phyloP scores from a whole-genome alignment of 1,139 yeast species.

The Scheffersomyces quercinus region DNA sequence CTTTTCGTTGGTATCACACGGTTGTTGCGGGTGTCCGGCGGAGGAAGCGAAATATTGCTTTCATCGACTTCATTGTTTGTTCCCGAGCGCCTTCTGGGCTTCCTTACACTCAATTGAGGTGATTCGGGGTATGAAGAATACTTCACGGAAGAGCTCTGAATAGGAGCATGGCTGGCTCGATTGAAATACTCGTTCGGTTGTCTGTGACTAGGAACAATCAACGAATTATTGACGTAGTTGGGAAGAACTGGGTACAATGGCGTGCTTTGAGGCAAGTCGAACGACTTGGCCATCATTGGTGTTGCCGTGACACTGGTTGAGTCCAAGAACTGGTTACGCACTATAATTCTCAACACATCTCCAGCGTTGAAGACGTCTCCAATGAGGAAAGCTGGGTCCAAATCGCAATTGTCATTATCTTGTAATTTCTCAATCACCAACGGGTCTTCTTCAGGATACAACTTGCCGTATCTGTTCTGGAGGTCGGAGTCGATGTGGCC shows the following conservation, averaged over 20 bases:
- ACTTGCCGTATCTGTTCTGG: conserved; percentile 48
- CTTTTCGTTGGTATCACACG: conserved; percentile 30
- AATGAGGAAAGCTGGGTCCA: conserved; percentile 72
- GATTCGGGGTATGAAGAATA: background rate
- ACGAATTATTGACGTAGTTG: conserved; percentile 8
- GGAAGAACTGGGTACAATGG: conserved; percentile 12
- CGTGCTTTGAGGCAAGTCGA: conserved; percentile 11
- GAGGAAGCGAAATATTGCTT: conserved; percentile 32
- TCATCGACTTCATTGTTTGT: conserved; percentile 13
- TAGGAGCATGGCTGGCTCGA: too few species aligned
- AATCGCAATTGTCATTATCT: conserved; percentile 65
- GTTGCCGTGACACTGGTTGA: conserved; percentile 2
- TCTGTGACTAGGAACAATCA: background rate
- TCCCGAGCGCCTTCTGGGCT: conserved; percentile 3
- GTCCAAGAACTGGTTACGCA: conserved; percentile 27
- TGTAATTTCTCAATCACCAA: conserved; percentile 59
- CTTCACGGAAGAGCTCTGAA: background rate
- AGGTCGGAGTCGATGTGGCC: conserved; percentile 53
- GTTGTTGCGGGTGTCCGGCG: conserved; percentile 29
- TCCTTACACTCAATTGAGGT: conserved; percentile 1
- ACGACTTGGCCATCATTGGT: conserved; percentile 4
- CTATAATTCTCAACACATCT: conserved; percentile 55
- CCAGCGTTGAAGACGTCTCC: conserved; percentile 61
- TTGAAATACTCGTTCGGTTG: background rate
- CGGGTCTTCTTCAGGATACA: conserved; percentile 62